Evolutionary conservation across 2,329 filamentous ascomycete species (phyloP).

Genomic region (Arachnopeziza araneosa): DNA sequence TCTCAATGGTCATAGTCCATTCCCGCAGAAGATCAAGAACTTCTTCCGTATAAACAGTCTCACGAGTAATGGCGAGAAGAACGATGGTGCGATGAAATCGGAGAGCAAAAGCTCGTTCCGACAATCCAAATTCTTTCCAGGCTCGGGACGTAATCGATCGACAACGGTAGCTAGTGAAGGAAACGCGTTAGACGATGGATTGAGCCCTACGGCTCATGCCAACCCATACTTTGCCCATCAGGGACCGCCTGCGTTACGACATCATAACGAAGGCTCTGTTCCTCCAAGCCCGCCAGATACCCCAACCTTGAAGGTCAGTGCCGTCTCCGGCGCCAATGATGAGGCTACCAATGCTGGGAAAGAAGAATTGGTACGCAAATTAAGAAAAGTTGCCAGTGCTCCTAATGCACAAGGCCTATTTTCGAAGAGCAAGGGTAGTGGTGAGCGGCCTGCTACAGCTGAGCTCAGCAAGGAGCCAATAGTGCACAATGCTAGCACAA

Average conservation of each 20-base stretch:
- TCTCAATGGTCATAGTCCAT: constrained; percentile 49
- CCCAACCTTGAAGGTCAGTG: constrained; percentile 68
- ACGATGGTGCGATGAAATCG: constrained; percentile 31
- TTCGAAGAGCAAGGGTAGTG: constrained; percentile 49
- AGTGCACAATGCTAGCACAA: constrained; percentile 48
- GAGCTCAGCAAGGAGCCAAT: constrained; percentile 81
- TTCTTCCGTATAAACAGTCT: constrained; percentile 63
- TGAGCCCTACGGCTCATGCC: constrained; percentile 88
- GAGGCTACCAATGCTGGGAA: constrained; percentile 72
- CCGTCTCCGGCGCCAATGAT: constrained; percentile 57
- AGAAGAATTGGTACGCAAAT: constrained; percentile 87
- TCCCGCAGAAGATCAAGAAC: constrained; percentile 64
- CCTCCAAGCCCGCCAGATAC: constrained; percentile 91
- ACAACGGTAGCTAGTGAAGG: constrained; percentile 90
- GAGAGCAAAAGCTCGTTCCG: constrained; percentile 53
- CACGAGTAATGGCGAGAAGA: constrained; percentile 34
- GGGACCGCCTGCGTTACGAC: constrained; percentile 84
- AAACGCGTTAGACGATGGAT: constrained; percentile 78
- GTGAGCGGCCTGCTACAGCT: constrained; percentile 73
- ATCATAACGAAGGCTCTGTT: constrained; percentile 91
- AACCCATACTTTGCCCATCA: constrained; percentile 98
- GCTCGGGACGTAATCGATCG: constrained; percentile 81
- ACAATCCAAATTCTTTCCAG: constrained; percentile 83
- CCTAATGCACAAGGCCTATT: constrained; percentile 96
- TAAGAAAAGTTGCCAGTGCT: constrained; percentile 90